Evolutionary conservation across 2,329 filamentous ascomycete genomes (phyloP), one percentile per base, ranked within the genome.

Genomic region (Talaromyces piceae): DNA sequence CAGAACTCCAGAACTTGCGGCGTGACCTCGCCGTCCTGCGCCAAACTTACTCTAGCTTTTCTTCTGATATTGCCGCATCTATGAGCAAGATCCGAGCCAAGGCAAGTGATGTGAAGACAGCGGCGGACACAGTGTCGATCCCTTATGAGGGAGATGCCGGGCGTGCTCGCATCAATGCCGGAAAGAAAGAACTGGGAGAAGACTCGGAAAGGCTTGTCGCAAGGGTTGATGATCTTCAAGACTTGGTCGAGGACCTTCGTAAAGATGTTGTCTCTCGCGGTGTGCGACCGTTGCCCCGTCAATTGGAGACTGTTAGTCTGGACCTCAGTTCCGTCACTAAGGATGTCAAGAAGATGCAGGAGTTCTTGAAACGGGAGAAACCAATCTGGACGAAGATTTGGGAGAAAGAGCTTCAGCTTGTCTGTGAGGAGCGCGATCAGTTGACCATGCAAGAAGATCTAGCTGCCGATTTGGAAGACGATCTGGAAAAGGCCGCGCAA

Each of bases 311-410:
- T 31, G 91, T 96, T 18, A 86, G 86, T 58, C 94, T 93, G 70
- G 91, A 97, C 61, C 90, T 98, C 56, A 83, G 84, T 45, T 72
- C 77, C 50, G 83, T 93, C 27, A 87, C 84, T 45, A 85, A 89
- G 63, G 91, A 96, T 63, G 82, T 98, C 56, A 93, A 88, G 78
- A 91, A 88, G 72, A 86, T 98, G 79, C 88, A 95, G 65, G 91
- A 95, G 13, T 95, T 87, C 74, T 81, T 98, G 73, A 85, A 84
- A 61, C 81, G 82, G 44, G 93, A 98, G 78, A 95, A 95, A 69
- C 93, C 93, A 0, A 77, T 96, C 52, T 98, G 93, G 91, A 96
- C 90, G 50, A 96, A 96, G 80, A 95, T 97, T 57, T 98, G 93
- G 93, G 91, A 97, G 79, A 91, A 94, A 71, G 91, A 97, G 68